phyloP scores from a whole-genome alignment of 2,329 filamentous ascomycete genomes.

The Atkinsonella texensis region DNA sequence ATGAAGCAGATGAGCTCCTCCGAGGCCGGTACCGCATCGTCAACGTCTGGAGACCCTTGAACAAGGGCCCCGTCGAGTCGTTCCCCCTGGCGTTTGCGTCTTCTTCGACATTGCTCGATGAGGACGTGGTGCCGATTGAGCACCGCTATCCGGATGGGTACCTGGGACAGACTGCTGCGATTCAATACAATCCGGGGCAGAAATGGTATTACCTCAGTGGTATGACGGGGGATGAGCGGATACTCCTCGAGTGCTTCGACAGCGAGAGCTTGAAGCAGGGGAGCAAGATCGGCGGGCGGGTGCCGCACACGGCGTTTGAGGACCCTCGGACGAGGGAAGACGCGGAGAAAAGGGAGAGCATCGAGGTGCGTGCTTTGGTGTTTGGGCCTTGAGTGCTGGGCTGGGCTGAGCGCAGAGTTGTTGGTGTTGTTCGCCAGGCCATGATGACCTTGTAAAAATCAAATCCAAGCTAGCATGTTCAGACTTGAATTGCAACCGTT shows the following conservation, averaged over 20 bases:
- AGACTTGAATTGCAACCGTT: too few relatives aligned
- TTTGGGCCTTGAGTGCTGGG: slow-evolving; percentile 44
- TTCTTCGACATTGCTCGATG: slow-evolving; percentile 34
- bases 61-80: slow-evolving; percentile 30
- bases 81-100: slow-evolving; percentile 44
- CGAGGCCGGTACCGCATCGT: slow-evolving; percentile 38
- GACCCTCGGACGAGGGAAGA: slow-evolving; percentile 30
- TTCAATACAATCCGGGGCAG: slow-evolving; percentile 29
- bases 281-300: slow-evolving; percentile 28
- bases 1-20: slow-evolving; percentile 30
- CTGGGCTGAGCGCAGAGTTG: too few relatives aligned
- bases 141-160: slow-evolving; percentile 38
- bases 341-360: slow-evolving; percentile 68
- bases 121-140: slow-evolving; percentile 34
- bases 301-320: slow-evolving; percentile 44
- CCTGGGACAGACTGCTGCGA: slow-evolving; percentile 34
- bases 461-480: too few relatives aligned
- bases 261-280: slow-evolving; percentile 36
- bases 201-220: slow-evolving; percentile 41
- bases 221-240: slow-evolving; percentile 39
- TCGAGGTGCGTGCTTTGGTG: slow-evolving; percentile 77
- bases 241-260: slow-evolving; percentile 52
- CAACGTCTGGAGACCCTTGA: slow-evolving; percentile 41
- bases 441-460: too few relatives aligned
- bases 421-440: too few relatives aligned